Conservation (phyloP, 345 rosid genomes). For the Limnanthes douglasii region DNA sequence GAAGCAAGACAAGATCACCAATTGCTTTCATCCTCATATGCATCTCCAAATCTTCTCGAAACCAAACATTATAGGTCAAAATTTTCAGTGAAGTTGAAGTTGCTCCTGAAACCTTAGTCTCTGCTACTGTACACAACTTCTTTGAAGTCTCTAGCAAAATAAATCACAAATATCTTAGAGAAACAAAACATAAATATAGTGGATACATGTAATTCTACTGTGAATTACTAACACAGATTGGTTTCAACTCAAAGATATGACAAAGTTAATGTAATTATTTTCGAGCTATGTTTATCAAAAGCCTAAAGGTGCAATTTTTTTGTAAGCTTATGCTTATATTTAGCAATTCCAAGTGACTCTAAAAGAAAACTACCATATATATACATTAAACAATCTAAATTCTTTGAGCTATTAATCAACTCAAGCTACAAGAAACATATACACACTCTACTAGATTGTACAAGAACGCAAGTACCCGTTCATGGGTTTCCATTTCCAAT, state of each 20-base stretch:
- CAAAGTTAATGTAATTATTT: no score
- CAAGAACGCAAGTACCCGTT: no score
- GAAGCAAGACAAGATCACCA: constrained; percentile 56
- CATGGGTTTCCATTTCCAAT: no score
- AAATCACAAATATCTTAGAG: constrained; percentile 3
- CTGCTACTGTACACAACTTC: no score
- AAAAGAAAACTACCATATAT: no score
- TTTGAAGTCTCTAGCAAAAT: no score
- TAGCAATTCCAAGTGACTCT: no score
- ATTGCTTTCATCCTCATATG: constrained; percentile 66
- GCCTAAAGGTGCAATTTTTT: background rate
- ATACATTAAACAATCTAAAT: no score
- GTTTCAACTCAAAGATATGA: no score
- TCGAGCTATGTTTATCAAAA: background rate
- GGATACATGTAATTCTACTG: background rate
- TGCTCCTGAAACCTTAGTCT: constrained; percentile 18
- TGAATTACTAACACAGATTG: constrained; percentile 3
- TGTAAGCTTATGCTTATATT: constrained; percentile 1
- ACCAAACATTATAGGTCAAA: constrained; percentile 96
- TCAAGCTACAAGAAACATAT: no score
- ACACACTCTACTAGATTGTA: no score
- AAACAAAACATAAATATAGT: background rate
- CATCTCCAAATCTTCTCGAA: constrained; percentile 82
- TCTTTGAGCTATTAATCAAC: no score
- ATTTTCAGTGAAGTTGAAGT: constrained; percentile 35